Evolutionary conservation across 257 asterid species (phyloP).

Genomic region (Coffea canephora): DNA sequence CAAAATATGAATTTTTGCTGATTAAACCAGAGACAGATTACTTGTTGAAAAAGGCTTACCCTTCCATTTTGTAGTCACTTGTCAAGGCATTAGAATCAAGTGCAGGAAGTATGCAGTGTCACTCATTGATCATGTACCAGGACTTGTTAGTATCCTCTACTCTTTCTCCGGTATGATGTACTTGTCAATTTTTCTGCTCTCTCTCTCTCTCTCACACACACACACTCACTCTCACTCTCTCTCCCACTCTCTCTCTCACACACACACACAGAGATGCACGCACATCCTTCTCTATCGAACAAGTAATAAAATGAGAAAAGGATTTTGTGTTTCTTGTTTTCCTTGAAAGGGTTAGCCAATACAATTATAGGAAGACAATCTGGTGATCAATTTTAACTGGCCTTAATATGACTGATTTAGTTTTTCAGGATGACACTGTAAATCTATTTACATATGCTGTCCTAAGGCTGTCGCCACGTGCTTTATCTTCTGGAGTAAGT

Average conservation of each 20-base stretch:
- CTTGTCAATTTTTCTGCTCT: constrained; percentile 13
- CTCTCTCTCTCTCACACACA: constrained; percentile 9
- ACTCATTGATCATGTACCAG: constrained; percentile 87
- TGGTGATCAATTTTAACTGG: neutral
- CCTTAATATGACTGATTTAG: neutral
- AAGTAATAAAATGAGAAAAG: neutral
- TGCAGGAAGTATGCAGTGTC: constrained; percentile 56
- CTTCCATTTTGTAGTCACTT: constrained; percentile 66
- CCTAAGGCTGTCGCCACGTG: constrained; percentile 83
- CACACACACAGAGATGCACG: neutral
- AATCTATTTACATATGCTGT: constrained; percentile 81
- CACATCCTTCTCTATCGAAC: neutral
- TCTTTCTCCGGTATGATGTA: constrained; percentile 81
- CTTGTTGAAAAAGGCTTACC: neutral
- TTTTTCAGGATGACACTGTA: constrained; percentile 69
- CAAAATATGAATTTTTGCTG: neutral
- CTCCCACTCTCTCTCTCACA: constrained; percentile 11
- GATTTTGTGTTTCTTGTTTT: neutral
- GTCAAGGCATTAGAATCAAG: constrained; percentile 77
- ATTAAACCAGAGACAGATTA: neutral
- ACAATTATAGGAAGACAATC: neutral
- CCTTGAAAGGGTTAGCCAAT: constrained; percentile 9
- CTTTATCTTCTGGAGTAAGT: constrained; percentile 69
- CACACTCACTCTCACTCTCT: neutral
- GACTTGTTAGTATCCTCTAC: constrained; percentile 89